Evolutionary conservation across 2,329 filamentous ascomycete genomes (phyloP), one percentile per base, ranked within the genome.

Genomic region (Fusarium annulatum): DNA sequence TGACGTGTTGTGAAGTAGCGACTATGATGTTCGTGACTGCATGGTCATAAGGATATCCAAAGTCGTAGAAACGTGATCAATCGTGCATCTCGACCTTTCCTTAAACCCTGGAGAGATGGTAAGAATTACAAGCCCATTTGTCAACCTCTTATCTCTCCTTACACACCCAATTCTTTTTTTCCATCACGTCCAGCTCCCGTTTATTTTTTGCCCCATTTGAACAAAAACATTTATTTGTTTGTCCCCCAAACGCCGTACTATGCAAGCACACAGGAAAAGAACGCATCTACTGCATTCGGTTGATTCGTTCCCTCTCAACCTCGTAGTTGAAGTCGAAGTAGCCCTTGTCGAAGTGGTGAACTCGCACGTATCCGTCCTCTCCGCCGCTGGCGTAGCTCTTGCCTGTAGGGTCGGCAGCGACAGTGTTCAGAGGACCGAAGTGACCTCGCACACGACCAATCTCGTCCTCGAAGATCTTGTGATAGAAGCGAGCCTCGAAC

Each of bases 271-370:
- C 79, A 81, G 79, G 76, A 80, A 81, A 81, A 78, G 77, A 80
- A 76, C 73, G 71, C 71, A 71, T 78, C 69, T 80, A 82, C 78
- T 83, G 78, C 80, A 81, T 73, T 63, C 81, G 83, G 84, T 88
- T 88, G 79, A 84, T 81, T 73, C 87, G 85, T 87, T 98, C 95
- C 84, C 95, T 89, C 91, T 99, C 96, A 71, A 98, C 96, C 88
- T 99, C 96, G 84, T 97, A 99, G 88, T 93, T 90, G 87, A 99
- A 99, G 85, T 99, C 96, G 84, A 96, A 98, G 89, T 98, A 99
- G 72, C 93, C 90, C 89, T 97, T 97, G 87, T 99, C 96, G 85
- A 99, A 99, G 85, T 97, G 94, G 86, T 99, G 96, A 77, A 98
- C 92, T 81, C 96, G 94, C 75, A 99, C 96, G 86, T 99, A 99